Evolutionary conservation across 2,329 filamentous ascomycete species (phyloP), one percentile per base, ranked within the genome.

Genomic region (Colletotrichum australisinense): DNA sequence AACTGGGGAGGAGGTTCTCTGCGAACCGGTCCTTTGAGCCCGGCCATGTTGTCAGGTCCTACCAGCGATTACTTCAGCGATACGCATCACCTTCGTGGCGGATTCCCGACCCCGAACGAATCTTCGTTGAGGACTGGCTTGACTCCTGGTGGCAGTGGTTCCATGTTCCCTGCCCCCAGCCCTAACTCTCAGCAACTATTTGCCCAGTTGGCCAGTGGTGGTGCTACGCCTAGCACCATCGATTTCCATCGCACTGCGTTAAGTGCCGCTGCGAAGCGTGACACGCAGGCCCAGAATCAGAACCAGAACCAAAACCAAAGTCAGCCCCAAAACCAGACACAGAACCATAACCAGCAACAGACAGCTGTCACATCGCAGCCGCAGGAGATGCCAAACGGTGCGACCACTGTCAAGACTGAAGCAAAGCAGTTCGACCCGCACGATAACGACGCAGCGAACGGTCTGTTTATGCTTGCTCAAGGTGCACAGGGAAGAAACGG

Each of bases 231-330:
- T 9, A 93, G 93, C 74, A 98, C 96, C 0, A 86, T 97, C 63
- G 97, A 99, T 79, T 99, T 99, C 79, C 96, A 98, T 78, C 93
- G 96, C 73, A 97, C 96, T 76, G 97, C 96, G 32, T 86, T 98
- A 82, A 95, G 91, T 76, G 94, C 94, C 24, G 93, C 93, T 19
- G 89, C 90, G 5, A 93, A 93, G 81, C 85, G 86, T 30, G 86
- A 90, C 59, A 86, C 86, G 75, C 81, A 83, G 71, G 78, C 84
- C 79, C 78, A 87, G 82, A 84, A 87, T 81, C 77, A 79, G 63
- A 72, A 74, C 76, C 69, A 69, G 6, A 22, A 87, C 81, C 78
- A 79, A 63, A 73, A 75, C 75, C 70, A 73, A 12, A 24, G 77
- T 64, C 80, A 49, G n/a, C 19, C 19, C 42, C 42, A 49, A 4